phyloP scores from a whole-genome alignment of 2,329 filamentous ascomycete genomes.

The Cryphonectria naterciae region DNA sequence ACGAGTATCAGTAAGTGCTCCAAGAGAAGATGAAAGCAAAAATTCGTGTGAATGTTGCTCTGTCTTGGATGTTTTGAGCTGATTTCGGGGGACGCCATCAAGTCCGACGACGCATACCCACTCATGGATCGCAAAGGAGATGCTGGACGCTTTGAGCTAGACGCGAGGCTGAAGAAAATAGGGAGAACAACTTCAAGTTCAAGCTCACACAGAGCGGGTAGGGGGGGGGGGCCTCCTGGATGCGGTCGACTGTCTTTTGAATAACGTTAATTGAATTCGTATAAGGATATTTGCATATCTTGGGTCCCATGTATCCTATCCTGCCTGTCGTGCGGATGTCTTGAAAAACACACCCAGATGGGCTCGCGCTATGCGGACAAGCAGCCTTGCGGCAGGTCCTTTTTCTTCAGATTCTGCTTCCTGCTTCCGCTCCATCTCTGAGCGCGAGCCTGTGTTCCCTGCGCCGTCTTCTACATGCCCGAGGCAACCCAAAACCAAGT shows the following conservation, averaged over 20 bases:
- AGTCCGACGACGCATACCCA: constrained; percentile 13
- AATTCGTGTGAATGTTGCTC: neutral
- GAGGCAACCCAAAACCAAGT: neutral
- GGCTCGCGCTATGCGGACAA: neutral
- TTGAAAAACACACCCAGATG: neutral
- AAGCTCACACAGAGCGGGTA: too few relatives aligned
- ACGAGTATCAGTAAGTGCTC: constrained; percentile 15
- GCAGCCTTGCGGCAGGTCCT: constrained; percentile 11
- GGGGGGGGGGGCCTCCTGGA: too few relatives aligned
- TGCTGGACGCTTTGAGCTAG: constrained; percentile 4
- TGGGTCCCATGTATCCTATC: neutral
- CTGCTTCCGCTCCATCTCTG: neutral
- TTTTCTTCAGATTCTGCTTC: neutral
- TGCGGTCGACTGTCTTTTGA: neutral
- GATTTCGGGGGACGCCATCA: neutral
- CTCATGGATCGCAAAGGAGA: constrained; percentile 14
- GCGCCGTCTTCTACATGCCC: constrained; percentile 9
- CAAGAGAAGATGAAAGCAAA: too few relatives aligned
- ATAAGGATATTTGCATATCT: constrained; percentile 5
- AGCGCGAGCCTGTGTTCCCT: neutral
- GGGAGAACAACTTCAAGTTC: neutral
- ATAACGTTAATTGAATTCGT: neutral
- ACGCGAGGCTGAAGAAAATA: neutral
- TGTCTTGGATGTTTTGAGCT: neutral
- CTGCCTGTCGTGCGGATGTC: neutral